Evolutionary conservation across 352 stramenopile species (phyloP).

Genomic region (Phytophthora quininea): DNA sequence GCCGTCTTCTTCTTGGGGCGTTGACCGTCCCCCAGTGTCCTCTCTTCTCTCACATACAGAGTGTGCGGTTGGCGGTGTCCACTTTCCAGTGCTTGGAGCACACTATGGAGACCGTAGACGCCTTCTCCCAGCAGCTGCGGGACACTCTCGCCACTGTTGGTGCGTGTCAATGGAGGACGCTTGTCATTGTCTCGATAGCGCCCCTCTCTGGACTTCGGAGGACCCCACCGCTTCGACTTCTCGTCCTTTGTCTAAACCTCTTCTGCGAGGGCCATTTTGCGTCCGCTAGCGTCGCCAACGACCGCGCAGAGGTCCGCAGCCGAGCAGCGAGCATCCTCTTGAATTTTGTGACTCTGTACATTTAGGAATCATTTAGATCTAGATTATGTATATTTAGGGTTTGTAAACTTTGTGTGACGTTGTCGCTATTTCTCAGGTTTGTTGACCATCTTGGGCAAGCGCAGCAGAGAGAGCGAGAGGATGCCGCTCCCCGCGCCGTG

Average conservation of each 20-base stretch:
- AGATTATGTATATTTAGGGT: background rate
- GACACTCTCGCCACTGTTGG: conserved; percentile 43
- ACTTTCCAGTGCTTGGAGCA: conserved; percentile 68
- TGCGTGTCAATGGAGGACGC: conserved; percentile 25
- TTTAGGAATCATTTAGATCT: background rate
- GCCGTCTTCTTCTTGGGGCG: conserved; percentile 40
- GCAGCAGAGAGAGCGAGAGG: conserved; percentile 8
- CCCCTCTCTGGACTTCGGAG: conserved; percentile 3
- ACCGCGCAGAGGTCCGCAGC: background rate
- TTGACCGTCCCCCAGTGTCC: conserved; percentile 16
- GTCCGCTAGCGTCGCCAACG: conserved; percentile 12
- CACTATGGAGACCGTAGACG: conserved; percentile 76
- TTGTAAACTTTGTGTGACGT: background rate
- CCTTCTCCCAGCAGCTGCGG: conserved; percentile 62
- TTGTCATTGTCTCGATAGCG: conserved; percentile 23
- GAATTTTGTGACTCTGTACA: too few species aligned
- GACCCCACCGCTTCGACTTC: background rate
- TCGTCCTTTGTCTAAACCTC: background rate
- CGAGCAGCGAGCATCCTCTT: background rate
- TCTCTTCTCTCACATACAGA: conserved; percentile 60
- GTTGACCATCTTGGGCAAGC: conserved; percentile 2
- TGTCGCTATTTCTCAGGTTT: conserved; percentile 18
- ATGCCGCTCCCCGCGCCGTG: conserved; percentile 87
- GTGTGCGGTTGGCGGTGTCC: conserved; percentile 51
- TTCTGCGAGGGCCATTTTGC: conserved; percentile 12